phyloP scores from a whole-genome alignment of 768 basidiomycete species.

The Leccinum imitatum region DNA sequence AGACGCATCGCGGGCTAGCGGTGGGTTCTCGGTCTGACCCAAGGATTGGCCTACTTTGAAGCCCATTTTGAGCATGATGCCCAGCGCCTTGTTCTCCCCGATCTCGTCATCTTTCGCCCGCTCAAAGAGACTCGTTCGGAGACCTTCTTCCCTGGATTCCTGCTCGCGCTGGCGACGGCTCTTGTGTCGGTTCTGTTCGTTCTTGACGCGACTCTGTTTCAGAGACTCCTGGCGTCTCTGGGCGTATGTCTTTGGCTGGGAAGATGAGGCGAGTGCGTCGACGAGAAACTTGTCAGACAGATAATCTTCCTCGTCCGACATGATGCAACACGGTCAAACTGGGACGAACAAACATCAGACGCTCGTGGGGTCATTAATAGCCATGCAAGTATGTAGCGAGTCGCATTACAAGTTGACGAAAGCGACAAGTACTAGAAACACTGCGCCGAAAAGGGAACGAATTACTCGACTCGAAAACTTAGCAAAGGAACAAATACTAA shows the following conservation, averaged over 20 bases:
- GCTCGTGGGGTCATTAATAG: constrained; percentile 24
- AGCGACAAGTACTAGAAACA: constrained; percentile 38
- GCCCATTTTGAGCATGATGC: constrained; percentile 95
- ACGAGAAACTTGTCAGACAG: constrained; percentile 83
- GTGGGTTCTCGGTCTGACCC: constrained; percentile 40
- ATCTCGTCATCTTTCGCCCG: constrained; percentile 53
- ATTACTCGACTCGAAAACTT: constrained; percentile 37
- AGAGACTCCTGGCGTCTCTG: constrained; percentile 68
- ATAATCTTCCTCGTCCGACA: constrained; percentile 82
- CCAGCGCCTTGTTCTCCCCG: constrained; percentile 69
- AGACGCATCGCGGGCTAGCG: not conserved
- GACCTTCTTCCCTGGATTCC: constrained; percentile 74
- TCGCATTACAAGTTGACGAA: constrained; percentile 25
- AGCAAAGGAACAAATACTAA: constrained; percentile 36
- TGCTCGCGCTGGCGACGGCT: constrained; percentile 63
- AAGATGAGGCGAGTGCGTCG: constrained; percentile 33
- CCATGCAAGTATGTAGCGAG: constrained; percentile 30
- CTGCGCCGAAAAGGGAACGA: constrained; percentile 33
- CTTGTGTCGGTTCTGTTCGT: constrained; percentile 67
- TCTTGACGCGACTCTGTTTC: constrained; percentile 56
- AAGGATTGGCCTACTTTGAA: constrained; percentile 83
- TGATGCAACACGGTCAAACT: constrained; percentile 27
- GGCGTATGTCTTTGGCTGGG: constrained; percentile 61
- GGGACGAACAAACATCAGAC: constrained; percentile 20
- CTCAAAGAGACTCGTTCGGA: constrained; percentile 79